Evolutionary conservation across 2,329 filamentous ascomycete species (phyloP), one percentile per base, ranked within the genome.

Genomic region (Xylariaceae sp.): DNA sequence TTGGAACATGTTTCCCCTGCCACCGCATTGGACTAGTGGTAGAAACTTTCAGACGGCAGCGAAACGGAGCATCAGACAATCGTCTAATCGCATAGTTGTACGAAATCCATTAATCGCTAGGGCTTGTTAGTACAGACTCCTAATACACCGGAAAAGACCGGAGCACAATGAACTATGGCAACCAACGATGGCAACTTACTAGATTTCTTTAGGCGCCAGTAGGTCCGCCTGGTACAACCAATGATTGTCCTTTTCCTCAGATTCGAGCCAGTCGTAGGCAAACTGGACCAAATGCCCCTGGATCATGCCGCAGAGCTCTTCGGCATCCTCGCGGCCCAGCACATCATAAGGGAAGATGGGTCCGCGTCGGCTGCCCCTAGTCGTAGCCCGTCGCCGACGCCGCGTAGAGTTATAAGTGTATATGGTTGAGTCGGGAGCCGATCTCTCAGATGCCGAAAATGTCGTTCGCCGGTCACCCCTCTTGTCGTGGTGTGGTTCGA

Each of bases 181-280:
- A 28, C 22, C 22, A 28, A 47, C 17, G 17, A 18, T 22, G 41
- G 19, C 28, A 12, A 80, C 88, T 86, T 79, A 90, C 89, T 99
- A 99, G 65, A 99, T 97, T 74, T 97, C 91, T 72, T 99, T 78
- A 51, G 94, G 94, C 63, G 94, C 95, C 68, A 99, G 87, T 70
- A 95, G 88, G 70, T 99, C 94, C 50, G 97, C 90, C 66, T 93
- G 90, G 73, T 96, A 97, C 57, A 97, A 81, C 94, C 94, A 99
- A 67, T 97, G 96, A 51, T 91, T 90, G 60, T 90, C 92, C 65
- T 86, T 84, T 75, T 97, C 94, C 73, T 97, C 94, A 50, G 87
- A 88, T 62, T 88, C 82, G 48, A 96, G 82, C 91, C 95, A 99
- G 65, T 99, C 90, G 71, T 97, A 96, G 6, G 94, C 94, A 77